Conservation (phyloP, 257 asterid species). For the Voacanga thouarsii region DNA sequence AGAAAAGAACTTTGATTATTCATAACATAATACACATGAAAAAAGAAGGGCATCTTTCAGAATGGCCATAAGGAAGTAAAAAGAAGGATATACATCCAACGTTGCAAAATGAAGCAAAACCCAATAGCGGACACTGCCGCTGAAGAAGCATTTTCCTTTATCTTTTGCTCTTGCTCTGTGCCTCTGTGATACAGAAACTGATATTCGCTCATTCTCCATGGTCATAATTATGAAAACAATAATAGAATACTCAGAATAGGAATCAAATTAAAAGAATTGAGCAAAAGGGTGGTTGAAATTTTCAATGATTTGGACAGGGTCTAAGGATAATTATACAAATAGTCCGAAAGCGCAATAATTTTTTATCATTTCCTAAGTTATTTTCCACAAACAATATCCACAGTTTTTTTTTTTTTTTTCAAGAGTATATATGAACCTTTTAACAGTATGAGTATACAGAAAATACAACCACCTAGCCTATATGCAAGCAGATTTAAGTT, state of each 20-base stretch:
- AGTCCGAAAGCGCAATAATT: too few species aligned
- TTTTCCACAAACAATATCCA: too few species aligned
- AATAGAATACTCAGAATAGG: background rate
- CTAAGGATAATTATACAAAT: too few species aligned
- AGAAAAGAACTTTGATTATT: background rate
- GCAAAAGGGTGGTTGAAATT: background rate
- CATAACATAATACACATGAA: background rate
- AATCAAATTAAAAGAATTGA: background rate
- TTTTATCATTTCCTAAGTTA: too few species aligned
- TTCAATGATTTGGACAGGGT: background rate
- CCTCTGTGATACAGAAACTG: background rate
- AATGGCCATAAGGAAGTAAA: background rate
- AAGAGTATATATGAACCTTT: too few species aligned
- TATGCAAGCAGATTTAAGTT: too few species aligned
- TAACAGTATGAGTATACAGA: too few species aligned
- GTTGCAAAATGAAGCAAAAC: slow-evolving; percentile 6
- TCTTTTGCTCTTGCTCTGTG: background rate
- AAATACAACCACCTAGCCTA: too few species aligned
- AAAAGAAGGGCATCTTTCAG: background rate
- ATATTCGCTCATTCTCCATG: background rate
- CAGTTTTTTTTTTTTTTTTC: too few species aligned
- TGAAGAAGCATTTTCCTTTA: background rate
- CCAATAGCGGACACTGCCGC: slow-evolving; percentile 3
- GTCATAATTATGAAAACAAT: background rate
- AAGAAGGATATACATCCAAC: background rate